These are phyloP conservation scores for Papiliotrema nemorosa DNA, from an alignment of 1,284 basidiomycete genomes.

Conservation along the genomic window DNA sequence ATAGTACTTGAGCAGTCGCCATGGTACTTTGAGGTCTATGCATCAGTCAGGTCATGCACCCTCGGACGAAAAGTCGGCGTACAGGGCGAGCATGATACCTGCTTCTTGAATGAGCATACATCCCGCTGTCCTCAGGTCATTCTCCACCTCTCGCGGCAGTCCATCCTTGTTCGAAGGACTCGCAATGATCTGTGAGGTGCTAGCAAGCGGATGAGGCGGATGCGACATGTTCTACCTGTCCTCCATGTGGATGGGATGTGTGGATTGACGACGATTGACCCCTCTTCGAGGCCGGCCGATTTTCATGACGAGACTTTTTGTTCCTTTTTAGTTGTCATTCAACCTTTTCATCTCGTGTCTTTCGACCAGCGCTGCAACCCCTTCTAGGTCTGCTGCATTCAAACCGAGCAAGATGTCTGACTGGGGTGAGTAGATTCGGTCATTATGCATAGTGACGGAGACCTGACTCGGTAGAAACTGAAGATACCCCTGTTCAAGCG, in stretches of 20 bases:
- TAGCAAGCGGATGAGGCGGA: constrained; percentile 77
- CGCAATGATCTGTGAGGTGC: constrained; percentile 67
- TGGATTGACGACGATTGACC: no score
- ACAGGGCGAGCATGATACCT: constrained; percentile 84
- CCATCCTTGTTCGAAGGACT: constrained; percentile 82
- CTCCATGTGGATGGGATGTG: background rate
- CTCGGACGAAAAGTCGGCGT: constrained; percentile 39
- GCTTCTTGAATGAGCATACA: constrained; percentile 94
- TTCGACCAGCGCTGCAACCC: background rate
- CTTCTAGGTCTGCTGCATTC: background rate
- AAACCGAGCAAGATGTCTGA: no score
- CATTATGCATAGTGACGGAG: background rate
- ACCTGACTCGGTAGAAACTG: constrained; percentile 34
- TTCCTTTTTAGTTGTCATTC: constrained; percentile 2
- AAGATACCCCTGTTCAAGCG: constrained; percentile 53
- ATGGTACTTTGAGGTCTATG: constrained; percentile 91
- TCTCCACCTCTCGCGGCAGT: constrained; percentile 72
- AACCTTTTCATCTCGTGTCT: background rate
- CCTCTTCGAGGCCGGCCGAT: no score
- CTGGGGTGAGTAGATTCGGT: constrained; percentile 31
- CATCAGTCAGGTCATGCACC: background rate
- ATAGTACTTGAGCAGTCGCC: constrained; percentile 91
- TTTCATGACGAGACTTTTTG: background rate
- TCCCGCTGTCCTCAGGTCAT: constrained; percentile 79
- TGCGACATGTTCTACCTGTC: constrained; percentile 54